Evolutionary conservation across 495 filamentous ascomycete genomes (phyloP).

Genomic region (Cercophora scortea): DNA sequence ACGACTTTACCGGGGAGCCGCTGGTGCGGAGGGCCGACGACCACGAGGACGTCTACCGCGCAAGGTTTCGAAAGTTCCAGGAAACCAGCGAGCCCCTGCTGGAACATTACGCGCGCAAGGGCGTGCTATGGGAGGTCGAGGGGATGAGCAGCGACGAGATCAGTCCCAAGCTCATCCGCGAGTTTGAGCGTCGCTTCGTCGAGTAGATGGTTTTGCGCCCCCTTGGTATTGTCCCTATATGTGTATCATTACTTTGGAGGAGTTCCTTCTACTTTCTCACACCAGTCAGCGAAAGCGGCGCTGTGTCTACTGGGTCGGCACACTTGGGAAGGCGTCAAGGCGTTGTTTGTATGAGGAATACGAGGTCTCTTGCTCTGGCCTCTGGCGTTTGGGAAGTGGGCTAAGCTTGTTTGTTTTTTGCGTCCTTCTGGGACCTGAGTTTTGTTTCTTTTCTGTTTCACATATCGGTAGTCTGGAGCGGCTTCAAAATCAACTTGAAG

Average conservation of each 20-base stretch:
- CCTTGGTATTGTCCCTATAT: background rate
- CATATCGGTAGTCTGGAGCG: no score
- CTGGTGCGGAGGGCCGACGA: slow-evolving; percentile 81
- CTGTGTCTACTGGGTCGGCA: no score
- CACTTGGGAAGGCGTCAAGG: background rate
- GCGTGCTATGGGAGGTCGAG: slow-evolving; percentile 80
- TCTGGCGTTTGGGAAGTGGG: no score
- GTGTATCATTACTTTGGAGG: background rate
- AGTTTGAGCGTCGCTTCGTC: slow-evolving; percentile 69
- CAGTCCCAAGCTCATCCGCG: slow-evolving; percentile 69
- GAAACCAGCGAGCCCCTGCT: slow-evolving; percentile 79
- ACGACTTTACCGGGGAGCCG: slow-evolving; percentile 87
- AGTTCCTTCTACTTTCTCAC: background rate
- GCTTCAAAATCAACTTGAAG: no score
- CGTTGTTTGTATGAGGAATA: background rate
- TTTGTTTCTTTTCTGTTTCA: no score
- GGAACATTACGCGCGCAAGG: slow-evolving; percentile 78
- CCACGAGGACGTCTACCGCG: slow-evolving; percentile 74
- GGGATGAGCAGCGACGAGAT: slow-evolving; percentile 93
- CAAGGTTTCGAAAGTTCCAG: slow-evolving; percentile 71
- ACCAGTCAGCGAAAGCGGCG: no score
- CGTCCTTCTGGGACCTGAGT: no score
- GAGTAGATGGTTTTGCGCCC: slow-evolving; percentile 1
- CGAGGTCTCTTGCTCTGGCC: no score
- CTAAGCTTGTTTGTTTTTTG: no score